Evolutionary conservation across 139 green algal genomes (phyloP).

Genomic region (Deuterostichococcus epilithicus): DNA sequence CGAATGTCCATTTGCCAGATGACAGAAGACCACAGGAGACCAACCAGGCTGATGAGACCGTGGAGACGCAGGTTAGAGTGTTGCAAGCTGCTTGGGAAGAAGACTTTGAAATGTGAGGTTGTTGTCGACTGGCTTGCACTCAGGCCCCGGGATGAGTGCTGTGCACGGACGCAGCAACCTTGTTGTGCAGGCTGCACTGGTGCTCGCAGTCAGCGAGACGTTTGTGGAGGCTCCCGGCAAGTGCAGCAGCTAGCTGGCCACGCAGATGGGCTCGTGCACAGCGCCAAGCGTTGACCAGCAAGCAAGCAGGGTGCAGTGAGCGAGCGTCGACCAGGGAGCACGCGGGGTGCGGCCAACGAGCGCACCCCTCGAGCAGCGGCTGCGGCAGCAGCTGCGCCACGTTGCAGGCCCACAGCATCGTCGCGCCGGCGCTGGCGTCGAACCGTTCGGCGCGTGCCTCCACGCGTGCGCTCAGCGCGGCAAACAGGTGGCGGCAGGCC

Average conservation of each 20-base stretch:
- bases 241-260: no score
- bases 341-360: no score
- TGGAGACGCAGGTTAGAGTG: conserved; percentile 2
- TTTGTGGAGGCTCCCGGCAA: no score
- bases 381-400: not conserved
- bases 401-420: not conserved
- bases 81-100: not conserved
- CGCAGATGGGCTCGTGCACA: no score
- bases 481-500: not conserved
- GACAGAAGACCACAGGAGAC: not conserved
- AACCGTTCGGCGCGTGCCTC: not conserved
- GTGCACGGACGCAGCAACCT: no score
- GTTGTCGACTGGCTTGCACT: not conserved
- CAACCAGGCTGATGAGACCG: conserved; percentile 7
- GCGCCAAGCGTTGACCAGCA: no score
- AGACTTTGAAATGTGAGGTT: not conserved
- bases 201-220: no score
- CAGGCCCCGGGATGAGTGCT: no score
- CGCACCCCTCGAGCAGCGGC: not conserved
- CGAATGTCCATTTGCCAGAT: not conserved
- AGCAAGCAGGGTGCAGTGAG: not conserved
- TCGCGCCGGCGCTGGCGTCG: not conserved
- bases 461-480: not conserved
- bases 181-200: no score
- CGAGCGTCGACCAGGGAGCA: not conserved